Percentiles rank a stretch among this genome's conserved stretches.
phyloP scores from a whole-genome alignment of 1,284 basidiomycete species.

The Moesziomyces sp. region DNA sequence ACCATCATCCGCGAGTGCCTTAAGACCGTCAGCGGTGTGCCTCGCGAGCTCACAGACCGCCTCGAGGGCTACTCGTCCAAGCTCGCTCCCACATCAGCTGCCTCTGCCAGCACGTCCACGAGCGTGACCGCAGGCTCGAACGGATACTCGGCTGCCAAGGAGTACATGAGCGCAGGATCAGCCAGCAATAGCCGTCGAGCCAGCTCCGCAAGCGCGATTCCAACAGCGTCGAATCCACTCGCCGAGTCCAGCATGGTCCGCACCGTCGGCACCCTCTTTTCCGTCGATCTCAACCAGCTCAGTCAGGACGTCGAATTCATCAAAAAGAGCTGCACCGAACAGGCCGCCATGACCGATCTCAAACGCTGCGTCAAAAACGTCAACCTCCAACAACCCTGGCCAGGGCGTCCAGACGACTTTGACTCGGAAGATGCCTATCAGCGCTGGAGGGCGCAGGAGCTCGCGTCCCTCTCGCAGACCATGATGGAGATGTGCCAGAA shows the following conservation, averaged over 20 bases:
- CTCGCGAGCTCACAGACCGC: constrained; percentile 82
- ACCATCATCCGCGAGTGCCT: constrained; percentile 85
- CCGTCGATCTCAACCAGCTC: constrained; percentile 76
- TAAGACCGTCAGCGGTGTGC: constrained; percentile 65
- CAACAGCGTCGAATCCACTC: constrained; percentile 18
- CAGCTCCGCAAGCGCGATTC: constrained; percentile 40
- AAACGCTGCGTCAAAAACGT: constrained; percentile 92
- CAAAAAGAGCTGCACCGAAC: constrained; percentile 78
- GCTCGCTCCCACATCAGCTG: constrained; percentile 68
- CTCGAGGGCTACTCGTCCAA: constrained; percentile 85
- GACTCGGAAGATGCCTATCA: constrained; percentile 80
- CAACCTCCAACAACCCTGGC: constrained; percentile 83
- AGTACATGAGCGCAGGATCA: constrained; percentile 19
- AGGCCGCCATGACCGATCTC: constrained; percentile 60
- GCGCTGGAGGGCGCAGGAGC: constrained; percentile 85
- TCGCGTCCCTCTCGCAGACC: constrained; percentile 83
- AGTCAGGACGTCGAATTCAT: constrained; percentile 81
- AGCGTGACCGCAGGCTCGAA: constrained; percentile 21
- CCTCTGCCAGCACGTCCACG: constrained; percentile 6
- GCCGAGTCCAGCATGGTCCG: constrained; percentile 64
- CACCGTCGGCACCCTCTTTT: constrained; percentile 80
- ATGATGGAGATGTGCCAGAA: constrained; percentile 87
- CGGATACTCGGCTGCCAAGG: constrained; percentile 17
- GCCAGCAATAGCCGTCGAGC: constrained; percentile 37
- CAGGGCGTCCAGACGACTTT: constrained; percentile 89